A percentile compares a stretch with the other conserved stretches of the same genome.
phyloP scores from a whole-genome alignment of 2,329 filamentous ascomycete genomes.

The Penicillium sclerotiorum region DNA sequence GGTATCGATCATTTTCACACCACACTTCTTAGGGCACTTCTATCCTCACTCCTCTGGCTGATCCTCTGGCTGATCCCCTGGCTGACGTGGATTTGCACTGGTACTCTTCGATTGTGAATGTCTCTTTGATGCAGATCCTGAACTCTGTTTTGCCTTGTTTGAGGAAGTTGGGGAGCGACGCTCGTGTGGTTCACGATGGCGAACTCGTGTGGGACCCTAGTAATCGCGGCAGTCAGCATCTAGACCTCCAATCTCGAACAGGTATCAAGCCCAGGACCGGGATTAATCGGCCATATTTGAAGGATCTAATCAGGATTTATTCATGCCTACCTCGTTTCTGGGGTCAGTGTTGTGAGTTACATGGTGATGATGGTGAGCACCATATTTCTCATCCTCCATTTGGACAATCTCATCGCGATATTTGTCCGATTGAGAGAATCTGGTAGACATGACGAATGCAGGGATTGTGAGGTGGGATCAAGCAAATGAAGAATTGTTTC shows the following conservation, averaged over 20 bases:
- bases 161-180: constrained; percentile 22
- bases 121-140: constrained; percentile 23
- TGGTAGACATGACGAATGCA: constrained; percentile 5
- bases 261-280: too few species aligned
- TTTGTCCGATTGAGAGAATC: constrained; percentile 5
- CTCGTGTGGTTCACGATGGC: constrained; percentile 6
- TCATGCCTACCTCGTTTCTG: not conserved
- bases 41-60: not conserved
- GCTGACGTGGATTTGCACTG: constrained; percentile 9
- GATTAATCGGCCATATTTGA: too few species aligned
- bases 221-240: too few species aligned
- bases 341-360: not conserved
- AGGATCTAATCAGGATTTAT: not conserved
- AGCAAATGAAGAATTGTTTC: too few species aligned
- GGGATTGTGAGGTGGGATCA: too few species aligned
- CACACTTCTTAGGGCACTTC: too few species aligned
- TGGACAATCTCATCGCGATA: constrained; percentile 10
- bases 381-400: constrained; percentile 11
- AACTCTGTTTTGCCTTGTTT: constrained; percentile 11
- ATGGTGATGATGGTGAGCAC: constrained; percentile 8
- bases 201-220: not conserved
- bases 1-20: too few species aligned
- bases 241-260: too few species aligned
- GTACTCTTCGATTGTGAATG: constrained; percentile 12
- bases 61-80: not conserved